Percentiles rank a stretch among this genome's conserved stretches.
Evolutionary conservation across 805 yeast genomes (phyloP).

Genomic region (Naumovozyma dairenensis): DNA sequence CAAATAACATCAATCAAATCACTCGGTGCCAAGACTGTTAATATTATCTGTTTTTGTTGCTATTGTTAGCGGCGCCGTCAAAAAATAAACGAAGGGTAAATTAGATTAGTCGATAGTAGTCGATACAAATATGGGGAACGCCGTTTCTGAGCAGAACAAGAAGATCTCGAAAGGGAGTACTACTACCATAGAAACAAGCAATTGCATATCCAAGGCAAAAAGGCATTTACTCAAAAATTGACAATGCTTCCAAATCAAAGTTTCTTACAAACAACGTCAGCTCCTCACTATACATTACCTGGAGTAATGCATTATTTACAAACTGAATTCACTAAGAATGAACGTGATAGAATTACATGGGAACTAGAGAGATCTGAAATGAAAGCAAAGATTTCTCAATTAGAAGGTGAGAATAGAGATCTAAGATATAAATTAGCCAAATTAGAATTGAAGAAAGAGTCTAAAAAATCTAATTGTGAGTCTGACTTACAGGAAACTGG

Average conservation of each 20-base stretch:
- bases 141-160: no score
- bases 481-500: neutral
- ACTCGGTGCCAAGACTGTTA: no score
- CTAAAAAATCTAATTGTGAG: neutral
- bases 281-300: conserved; percentile 26
- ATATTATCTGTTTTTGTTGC: no score
- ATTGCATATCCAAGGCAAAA: no score
- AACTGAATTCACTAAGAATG: conserved; percentile 51
- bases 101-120: no score
- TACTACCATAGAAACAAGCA: no score
- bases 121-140: no score
- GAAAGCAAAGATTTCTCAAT: conserved; percentile 40
- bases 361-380: conserved; percentile 52
- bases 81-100: no score
- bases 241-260: neutral
- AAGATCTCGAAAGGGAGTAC: no score
- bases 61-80: no score
- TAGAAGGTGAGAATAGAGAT: conserved; percentile 45
- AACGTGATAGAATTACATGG: conserved; percentile 51
- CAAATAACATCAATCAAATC: no score
- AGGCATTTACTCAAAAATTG: no score
- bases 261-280: conserved; percentile 6
- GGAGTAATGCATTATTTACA: conserved; percentile 59
- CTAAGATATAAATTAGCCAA: conserved; percentile 18
- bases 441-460: conserved; percentile 1